phyloP scores from a whole-genome alignment of 1,284 basidiomycete species.

The Ceratobasidium sp. region DNA sequence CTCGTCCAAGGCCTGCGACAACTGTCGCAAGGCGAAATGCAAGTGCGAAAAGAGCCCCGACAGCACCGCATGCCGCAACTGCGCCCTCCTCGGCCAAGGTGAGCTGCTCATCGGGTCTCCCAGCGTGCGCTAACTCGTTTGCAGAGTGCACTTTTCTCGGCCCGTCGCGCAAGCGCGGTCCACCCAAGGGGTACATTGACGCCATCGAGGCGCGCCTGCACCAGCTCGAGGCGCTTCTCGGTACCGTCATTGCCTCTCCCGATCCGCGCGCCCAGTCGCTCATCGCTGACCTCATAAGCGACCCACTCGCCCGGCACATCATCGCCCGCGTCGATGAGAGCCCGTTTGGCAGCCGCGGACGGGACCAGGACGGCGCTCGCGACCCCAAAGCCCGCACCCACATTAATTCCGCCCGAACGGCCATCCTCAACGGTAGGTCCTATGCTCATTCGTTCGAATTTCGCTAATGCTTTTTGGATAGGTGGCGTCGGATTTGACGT shows the following conservation, averaged over 20 bases:
- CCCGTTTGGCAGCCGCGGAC: conserved; percentile 69
- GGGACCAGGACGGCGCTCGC: conserved; percentile 33
- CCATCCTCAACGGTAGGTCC: conserved; percentile 29
- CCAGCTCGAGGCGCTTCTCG: conserved; percentile 85
- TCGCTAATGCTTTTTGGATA: conserved; percentile 63
- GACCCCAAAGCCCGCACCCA: conserved; percentile 39
- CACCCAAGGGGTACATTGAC: conserved; percentile 90
- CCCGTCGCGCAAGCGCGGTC: conserved; percentile 58
- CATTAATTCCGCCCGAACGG: conserved; percentile 35
- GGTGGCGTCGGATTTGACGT: conserved; percentile 54
- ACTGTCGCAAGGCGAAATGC: conserved; percentile 84
- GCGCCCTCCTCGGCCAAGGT: conserved; percentile 76
- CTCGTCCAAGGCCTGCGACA: conserved; percentile 68
- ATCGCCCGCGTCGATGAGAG: conserved; percentile 78
- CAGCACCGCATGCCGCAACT: conserved; percentile 73
- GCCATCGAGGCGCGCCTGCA: conserved; percentile 88
- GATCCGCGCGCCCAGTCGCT: conserved; percentile 72
- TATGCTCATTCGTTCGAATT: conserved; percentile 54
- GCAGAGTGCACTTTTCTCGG: conserved; percentile 83
- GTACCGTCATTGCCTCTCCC: conserved; percentile 70
- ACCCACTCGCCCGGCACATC: conserved; percentile 77
- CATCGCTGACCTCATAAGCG: conserved; percentile 70
- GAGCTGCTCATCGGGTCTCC: conserved; percentile 50
- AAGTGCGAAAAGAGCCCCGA: conserved; percentile 70
- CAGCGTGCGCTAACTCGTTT: conserved; percentile 36